Conservation (phyloP, 2,329 filamentous ascomycete genomes). For the Rachicladosporium sp. region DNA sequence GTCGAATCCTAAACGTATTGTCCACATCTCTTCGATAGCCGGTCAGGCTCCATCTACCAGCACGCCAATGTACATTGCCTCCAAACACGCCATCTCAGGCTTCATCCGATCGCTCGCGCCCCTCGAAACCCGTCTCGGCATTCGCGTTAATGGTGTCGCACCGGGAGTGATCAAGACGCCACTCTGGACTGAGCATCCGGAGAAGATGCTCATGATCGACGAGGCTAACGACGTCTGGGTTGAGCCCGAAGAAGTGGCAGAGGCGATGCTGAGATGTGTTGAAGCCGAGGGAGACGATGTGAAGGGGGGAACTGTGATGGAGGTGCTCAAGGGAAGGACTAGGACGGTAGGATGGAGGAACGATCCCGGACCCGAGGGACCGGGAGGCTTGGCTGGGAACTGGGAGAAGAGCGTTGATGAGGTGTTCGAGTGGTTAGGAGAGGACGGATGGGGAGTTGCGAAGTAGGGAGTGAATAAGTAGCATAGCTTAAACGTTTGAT, state of each 20-base stretch:
- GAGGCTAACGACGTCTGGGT: conserved; percentile 42
- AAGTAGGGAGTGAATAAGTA: no score
- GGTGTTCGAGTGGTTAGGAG: conserved; percentile 36
- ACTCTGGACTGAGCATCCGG: conserved; percentile 49
- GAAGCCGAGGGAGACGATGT: conserved; percentile 36
- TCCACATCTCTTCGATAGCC: conserved; percentile 34
- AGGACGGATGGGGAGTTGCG: conserved; percentile 37
- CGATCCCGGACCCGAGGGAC: conserved; percentile 40
- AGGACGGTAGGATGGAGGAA: conserved; percentile 39
- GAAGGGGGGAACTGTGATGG: conserved; percentile 40
- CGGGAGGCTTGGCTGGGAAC: conserved; percentile 30
- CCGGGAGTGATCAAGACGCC: conserved; percentile 51
- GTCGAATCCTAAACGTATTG: conserved; percentile 33
- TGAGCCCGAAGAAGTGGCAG: conserved; percentile 47
- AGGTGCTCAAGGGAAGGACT: conserved; percentile 41
- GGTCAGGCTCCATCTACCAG: conserved; percentile 28
- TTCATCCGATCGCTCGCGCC: conserved; percentile 38
- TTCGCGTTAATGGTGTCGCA: conserved; percentile 48
- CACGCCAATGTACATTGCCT: conserved; percentile 33
- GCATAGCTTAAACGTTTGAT: no score
- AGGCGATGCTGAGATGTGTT: conserved; percentile 44
- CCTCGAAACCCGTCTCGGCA: conserved; percentile 38
- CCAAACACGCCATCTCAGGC: conserved; percentile 34
- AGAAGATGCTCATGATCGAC: conserved; percentile 43
- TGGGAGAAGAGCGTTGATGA: conserved; percentile 31